Conservation (phyloP, 2,329 filamentous ascomycete genomes). For the Aureobasidium subglaciale region DNA sequence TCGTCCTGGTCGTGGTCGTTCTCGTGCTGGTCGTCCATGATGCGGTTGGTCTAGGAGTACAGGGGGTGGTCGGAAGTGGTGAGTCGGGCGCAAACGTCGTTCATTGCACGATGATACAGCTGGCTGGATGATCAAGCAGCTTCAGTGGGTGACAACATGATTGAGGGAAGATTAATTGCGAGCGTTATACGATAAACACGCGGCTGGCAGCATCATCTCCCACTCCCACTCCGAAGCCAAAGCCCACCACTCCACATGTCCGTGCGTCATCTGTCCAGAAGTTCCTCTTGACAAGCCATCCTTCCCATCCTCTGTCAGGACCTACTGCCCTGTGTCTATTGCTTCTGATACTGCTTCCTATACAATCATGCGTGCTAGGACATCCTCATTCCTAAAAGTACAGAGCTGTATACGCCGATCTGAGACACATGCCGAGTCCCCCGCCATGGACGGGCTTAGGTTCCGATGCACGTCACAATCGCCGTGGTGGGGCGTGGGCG, state of each 20-base stretch:
- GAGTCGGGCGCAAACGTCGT: not conserved
- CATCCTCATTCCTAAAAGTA: too few species aligned
- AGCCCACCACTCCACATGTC: too few species aligned
- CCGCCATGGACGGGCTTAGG: not conserved
- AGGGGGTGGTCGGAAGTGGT: not conserved
- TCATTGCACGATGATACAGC: not conserved
- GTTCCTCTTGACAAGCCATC: not conserved
- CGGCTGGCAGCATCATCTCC: not conserved
- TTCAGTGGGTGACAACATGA: not conserved
- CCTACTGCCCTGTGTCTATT: too few species aligned
- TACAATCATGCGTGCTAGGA: too few species aligned
- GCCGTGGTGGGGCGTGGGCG: not conserved
- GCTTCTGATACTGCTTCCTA: too few species aligned
- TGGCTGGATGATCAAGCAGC: not conserved
- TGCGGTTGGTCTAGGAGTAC: not conserved
- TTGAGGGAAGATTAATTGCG: not conserved
- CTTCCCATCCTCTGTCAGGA: not conserved
- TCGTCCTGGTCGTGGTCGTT: not conserved
- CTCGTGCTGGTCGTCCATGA: not conserved
- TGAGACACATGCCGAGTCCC: not conserved
- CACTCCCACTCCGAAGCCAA: not conserved
- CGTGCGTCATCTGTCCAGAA: not conserved
- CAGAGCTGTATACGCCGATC: too few species aligned
- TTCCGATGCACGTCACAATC: constrained; percentile 3
- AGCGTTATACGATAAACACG: not conserved